phyloP scores from a whole-genome alignment of 108 stramenopile species.

The Pseudonitzschia multistriata region DNA sequence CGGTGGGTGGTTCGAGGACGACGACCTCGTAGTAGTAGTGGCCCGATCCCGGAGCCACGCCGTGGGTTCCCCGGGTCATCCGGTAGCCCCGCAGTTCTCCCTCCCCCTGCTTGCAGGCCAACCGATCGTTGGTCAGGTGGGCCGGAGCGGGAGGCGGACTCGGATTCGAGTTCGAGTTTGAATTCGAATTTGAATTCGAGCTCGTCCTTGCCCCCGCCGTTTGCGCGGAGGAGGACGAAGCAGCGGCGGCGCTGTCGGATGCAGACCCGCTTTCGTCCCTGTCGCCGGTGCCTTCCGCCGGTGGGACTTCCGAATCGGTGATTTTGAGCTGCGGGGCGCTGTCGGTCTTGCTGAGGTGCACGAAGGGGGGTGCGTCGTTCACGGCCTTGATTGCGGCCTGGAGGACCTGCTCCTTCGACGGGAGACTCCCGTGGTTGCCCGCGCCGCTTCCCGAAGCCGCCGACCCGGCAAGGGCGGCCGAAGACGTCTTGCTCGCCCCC shows the following conservation, averaged over 20 bases:
- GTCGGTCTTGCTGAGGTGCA: constrained; percentile 69
- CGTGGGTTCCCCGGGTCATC: constrained; percentile 82
- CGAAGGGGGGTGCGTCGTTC: constrained; percentile 72
- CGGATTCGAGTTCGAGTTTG: no score
- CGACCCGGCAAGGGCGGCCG: no score
- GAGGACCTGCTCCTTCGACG: constrained; percentile 53
- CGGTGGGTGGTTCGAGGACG: constrained; percentile 42
- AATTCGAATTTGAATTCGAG: no score
- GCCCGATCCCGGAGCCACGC: constrained; percentile 43
- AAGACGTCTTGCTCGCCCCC: no score
- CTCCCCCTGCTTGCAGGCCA: constrained; percentile 41
- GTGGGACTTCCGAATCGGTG: constrained; percentile 30
- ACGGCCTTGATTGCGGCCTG: constrained; percentile 47
- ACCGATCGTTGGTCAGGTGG: constrained; percentile 12
- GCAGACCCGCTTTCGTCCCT: not conserved
- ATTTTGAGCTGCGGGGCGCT: constrained; percentile 78
- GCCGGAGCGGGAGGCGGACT: no score
- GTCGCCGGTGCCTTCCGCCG: not conserved
- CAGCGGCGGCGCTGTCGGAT: not conserved
- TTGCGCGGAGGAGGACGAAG: no score
- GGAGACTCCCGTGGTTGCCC: constrained; percentile 26
- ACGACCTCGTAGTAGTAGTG: constrained; percentile 70
- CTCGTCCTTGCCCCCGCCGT: no score
- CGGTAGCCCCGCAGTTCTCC: constrained; percentile 82
- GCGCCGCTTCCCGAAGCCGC: no score